Evolutionary conservation across 805 yeast species (phyloP).

Genomic region (Teunomyces panamensis): DNA sequence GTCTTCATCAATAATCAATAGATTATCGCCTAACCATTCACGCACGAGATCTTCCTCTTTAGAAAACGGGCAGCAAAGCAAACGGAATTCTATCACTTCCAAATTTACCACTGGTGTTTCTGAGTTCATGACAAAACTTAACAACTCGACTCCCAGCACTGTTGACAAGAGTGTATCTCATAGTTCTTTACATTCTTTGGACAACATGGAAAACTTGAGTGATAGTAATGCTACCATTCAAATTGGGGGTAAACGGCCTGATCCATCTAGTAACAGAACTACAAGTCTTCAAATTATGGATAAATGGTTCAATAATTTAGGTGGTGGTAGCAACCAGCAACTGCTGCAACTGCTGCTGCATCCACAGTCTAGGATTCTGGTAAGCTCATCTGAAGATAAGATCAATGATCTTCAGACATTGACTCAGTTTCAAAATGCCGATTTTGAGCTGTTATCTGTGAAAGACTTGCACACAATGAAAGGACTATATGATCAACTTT

Average conservation of each 20-base stretch:
- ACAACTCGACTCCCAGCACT: conserved; percentile 14
- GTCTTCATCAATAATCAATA: conserved; percentile 24
- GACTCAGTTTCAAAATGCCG: conserved; percentile 30
- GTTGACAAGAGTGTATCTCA: conserved; percentile 20
- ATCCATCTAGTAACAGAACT: conserved; percentile 28
- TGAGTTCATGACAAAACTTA: conserved; percentile 42
- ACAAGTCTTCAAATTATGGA: conserved; percentile 43
- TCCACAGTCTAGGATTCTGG: conserved; percentile 4
- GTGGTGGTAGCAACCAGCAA: conserved; percentile 6
- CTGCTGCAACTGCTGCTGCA: conserved; percentile 1
- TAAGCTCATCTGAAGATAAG: conserved; percentile 6
- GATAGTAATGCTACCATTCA: conserved; percentile 9
- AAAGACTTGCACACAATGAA: conserved; percentile 34
- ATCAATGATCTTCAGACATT: conserved; percentile 18
- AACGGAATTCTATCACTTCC: conserved; percentile 34
- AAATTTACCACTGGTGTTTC: conserved; percentile 40
- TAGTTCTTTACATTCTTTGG: conserved; percentile 34
- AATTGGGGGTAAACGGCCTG: conserved; percentile 18
- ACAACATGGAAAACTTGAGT: conserved; percentile 16
- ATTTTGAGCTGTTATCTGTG: conserved; percentile 35
- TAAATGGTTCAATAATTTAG: conserved; percentile 39
- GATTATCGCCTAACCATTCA: conserved; percentile 33
- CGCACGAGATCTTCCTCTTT: conserved; percentile 40
- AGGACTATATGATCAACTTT: conserved; percentile 36
- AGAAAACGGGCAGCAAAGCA: conserved; percentile 16